Percentiles rank a stretch among this genome's conserved stretches.
Evolutionary conservation across 345 rosid genomes (phyloP).

Genomic region (Trapa bicornis): DNA sequence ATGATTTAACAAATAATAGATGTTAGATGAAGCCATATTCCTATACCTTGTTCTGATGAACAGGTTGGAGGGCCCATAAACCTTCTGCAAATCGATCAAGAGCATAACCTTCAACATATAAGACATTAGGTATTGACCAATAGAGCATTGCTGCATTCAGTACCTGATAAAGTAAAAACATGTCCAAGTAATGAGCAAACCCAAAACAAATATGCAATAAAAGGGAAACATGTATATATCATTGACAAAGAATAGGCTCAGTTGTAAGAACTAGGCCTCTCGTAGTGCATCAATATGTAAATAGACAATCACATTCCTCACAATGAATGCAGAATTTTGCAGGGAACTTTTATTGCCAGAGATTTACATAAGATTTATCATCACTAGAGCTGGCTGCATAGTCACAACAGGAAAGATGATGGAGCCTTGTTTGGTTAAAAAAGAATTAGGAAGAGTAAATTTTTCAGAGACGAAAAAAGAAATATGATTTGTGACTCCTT

Average conservation of each 20-base stretch:
- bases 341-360: not conserved
- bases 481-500: not conserved
- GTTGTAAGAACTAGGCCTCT: not conserved
- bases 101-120: slow-evolving; percentile 59
- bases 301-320: not conserved
- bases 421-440: not conserved
- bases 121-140: slow-evolving; percentile 50
- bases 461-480: not conserved
- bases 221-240: not conserved
- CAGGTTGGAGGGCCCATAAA: slow-evolving; percentile 44
- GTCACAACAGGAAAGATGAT: not conserved
- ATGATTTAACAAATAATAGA: not conserved
- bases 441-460: not conserved
- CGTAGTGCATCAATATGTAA: not conserved
- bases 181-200: not conserved
- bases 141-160: slow-evolving; percentile 58
- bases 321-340: not conserved
- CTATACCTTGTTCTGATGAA: slow-evolving; percentile 47
- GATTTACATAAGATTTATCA: not conserved
- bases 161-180: slow-evolving; percentile 21
- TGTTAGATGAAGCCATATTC: not conserved
- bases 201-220: not conserved
- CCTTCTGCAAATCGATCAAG: slow-evolving; percentile 51
- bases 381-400: not conserved
- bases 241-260: not conserved